Evolutionary conservation across 2,329 filamentous ascomycete genomes (phyloP), one percentile per base, ranked within the genome.

Genomic region (Fusarium penzigii): DNA sequence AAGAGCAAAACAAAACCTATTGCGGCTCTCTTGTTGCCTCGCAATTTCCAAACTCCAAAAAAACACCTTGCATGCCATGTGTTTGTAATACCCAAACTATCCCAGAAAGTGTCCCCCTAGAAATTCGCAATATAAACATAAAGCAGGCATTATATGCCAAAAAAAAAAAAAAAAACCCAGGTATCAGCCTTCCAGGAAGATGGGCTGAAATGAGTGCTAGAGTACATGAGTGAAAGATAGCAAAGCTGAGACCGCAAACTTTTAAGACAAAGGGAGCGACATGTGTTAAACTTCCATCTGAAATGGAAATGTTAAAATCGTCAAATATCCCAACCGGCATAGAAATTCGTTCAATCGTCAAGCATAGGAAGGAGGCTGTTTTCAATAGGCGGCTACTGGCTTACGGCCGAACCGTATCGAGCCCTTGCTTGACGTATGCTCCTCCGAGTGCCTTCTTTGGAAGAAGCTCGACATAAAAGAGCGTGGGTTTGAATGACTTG

Each of bases 391-490:
- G 17, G 69, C 64, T 29, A 76, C 62, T 32, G 67, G 56, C 44
- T 64, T 61, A 40, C 64, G 71, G 6, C 70, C 68, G 34, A 72
- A 66, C 48, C 70, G 70, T 44, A 75, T 58, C 39, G 74, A 69
- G 44, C 71, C 75, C 46, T 57, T 60, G 16, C 58, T 62, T 10
- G 53, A 55, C 38, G 69, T 59, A 44, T 64, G 57, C 46, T 73
- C 70, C 43, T 74, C 70, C 20, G 73, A 75, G 38, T 71, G 65
- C 39, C 74, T 72, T 49, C 75, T 73, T 38, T 74, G 67, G 51
- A 77, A 72, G 46, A 78, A 62, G 45, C 71, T 70, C 46, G 70
- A 68, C 57, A 77, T 67, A 59, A 76, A 67, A 14, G 66, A 62
- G 29, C 66, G 63, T 43, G 62, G 65, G 20, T 62, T 62, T 41